Conservation (phyloP, 495 filamentous ascomycete genomes). For the Penicillium pancosmium region DNA sequence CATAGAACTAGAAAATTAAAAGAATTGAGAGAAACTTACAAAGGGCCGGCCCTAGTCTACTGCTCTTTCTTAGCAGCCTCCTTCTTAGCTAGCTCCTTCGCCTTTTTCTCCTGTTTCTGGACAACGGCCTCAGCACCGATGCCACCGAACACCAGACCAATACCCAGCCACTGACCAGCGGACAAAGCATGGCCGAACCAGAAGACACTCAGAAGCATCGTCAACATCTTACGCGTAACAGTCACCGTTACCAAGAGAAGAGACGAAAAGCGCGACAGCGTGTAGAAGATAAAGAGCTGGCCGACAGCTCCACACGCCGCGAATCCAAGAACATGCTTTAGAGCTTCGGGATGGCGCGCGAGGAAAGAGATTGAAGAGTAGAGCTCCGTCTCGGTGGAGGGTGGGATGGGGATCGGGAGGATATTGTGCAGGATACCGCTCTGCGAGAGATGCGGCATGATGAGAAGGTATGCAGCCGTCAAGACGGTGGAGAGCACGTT, state of each 20-base stretch:
- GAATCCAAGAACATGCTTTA: constrained; percentile 85
- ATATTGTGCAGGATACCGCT: constrained; percentile 67
- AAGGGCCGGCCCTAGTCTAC: constrained; percentile 17
- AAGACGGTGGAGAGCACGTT: constrained; percentile 80
- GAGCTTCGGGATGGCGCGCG: constrained; percentile 71
- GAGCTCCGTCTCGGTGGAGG: constrained; percentile 66
- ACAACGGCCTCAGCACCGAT: constrained; percentile 89
- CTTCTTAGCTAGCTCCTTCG: constrained; percentile 72
- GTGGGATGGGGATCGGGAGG: constrained; percentile 61
- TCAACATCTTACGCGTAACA: constrained; percentile 97
- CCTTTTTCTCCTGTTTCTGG: constrained; percentile 78
- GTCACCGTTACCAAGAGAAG: constrained; percentile 94
- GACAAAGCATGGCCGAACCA: constrained; percentile 89
- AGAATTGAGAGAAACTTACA: constrained; percentile 8
- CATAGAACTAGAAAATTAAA: not conserved
- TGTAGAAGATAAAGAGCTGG: constrained; percentile 98
- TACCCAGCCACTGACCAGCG: constrained; percentile 87
- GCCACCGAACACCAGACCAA: constrained; percentile 90
- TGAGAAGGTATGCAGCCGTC: constrained; percentile 72
- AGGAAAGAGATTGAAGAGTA: constrained; percentile 79
- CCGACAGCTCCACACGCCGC: constrained; percentile 91
- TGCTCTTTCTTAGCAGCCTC: constrained; percentile 47
- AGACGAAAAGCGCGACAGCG: constrained; percentile 86
- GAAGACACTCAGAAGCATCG: constrained; percentile 94
- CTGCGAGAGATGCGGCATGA: constrained; percentile 74